Evolutionary conservation across 805 yeast species (phyloP).

Genomic region (Saccharomycopsis babjevae): DNA sequence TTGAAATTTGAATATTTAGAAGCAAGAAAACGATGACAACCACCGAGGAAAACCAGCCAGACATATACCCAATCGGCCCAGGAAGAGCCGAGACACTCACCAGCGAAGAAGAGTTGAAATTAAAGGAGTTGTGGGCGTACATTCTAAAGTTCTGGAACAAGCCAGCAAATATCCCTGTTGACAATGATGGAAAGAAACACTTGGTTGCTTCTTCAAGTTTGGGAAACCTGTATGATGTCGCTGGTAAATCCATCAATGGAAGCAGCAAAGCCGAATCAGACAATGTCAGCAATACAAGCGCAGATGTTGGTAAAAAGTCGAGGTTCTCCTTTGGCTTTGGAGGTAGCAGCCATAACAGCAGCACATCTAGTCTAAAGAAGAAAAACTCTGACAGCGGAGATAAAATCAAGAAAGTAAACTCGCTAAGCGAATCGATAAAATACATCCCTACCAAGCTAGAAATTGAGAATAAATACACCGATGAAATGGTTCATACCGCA

Average conservation of each 20-base stretch:
- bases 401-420: slow-evolving; percentile 9
- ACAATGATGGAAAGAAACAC: slow-evolving; percentile 13
- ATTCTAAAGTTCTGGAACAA: slow-evolving; percentile 50
- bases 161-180: slow-evolving; percentile 26
- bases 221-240: slow-evolving; percentile 1
- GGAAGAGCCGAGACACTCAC: slow-evolving; percentile 40
- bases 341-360: neutral
- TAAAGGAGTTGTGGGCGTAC: slow-evolving; percentile 67
- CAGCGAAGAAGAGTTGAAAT: slow-evolving; percentile 46
- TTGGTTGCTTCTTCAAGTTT: slow-evolving; percentile 12
- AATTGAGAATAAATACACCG: slow-evolving; percentile 26
- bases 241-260: slow-evolving; percentile 6
- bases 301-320: neutral
- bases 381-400: neutral
- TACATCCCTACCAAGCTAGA: slow-evolving; percentile 21
- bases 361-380: neutral
- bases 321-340: neutral
- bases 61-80: slow-evolving; percentile 19
- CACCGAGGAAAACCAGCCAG: neutral
- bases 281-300: slow-evolving; percentile 11
- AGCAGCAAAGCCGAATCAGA: slow-evolving; percentile 6
- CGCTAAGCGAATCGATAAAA: slow-evolving; percentile 15
- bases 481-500: slow-evolving; percentile 36
- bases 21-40: neutral
- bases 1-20: neutral